Evolutionary conservation across 2,329 filamentous ascomycete species (phyloP).

Genomic region (Pyrenophora tritici-repentis): DNA sequence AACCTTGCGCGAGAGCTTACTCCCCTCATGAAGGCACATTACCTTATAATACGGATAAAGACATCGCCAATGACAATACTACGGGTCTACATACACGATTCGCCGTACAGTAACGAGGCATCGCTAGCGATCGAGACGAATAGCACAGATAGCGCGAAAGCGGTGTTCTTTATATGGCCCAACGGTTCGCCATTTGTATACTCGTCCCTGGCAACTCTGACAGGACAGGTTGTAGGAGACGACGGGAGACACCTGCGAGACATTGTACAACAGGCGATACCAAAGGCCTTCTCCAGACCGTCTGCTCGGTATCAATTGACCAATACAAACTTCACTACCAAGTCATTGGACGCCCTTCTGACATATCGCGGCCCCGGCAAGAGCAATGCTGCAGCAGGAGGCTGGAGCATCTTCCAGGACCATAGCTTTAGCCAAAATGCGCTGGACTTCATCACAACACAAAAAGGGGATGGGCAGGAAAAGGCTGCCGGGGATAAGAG

Average conservation of each 20-base stretch:
- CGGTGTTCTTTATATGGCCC: constrained; percentile 81
- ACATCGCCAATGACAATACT: constrained; percentile 72
- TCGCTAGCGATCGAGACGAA: constrained; percentile 40
- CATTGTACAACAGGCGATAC: constrained; percentile 77
- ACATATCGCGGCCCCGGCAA: constrained; percentile 71
- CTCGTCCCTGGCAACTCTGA: constrained; percentile 56
- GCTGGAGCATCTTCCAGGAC: constrained; percentile 79
- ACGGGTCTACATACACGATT: constrained; percentile 79
- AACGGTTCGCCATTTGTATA: constrained; percentile 79
- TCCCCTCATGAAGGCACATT: constrained; percentile 82
- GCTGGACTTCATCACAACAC: constrained; percentile 51
- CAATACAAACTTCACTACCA: constrained; percentile 70
- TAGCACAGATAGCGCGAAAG: constrained; percentile 65
- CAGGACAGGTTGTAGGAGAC: constrained; percentile 42
- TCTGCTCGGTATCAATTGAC: constrained; percentile 72
- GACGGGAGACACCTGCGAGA: constrained; percentile 64
- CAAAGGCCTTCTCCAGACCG: constrained; percentile 78
- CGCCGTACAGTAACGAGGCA: constrained; percentile 70
- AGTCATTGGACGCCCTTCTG: constrained; percentile 72
- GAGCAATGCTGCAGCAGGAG: constrained; percentile 73
- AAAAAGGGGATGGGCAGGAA: constrained; percentile 25
- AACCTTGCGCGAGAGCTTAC: constrained; percentile 75
- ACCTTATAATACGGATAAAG: constrained; percentile 74
- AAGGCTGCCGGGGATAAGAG: constrained; percentile 22
- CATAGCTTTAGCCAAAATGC: constrained; percentile 59